phyloP scores from a whole-genome alignment of 192 early-diverging fungal genomes.

The Entomortierella parvispora region DNA sequence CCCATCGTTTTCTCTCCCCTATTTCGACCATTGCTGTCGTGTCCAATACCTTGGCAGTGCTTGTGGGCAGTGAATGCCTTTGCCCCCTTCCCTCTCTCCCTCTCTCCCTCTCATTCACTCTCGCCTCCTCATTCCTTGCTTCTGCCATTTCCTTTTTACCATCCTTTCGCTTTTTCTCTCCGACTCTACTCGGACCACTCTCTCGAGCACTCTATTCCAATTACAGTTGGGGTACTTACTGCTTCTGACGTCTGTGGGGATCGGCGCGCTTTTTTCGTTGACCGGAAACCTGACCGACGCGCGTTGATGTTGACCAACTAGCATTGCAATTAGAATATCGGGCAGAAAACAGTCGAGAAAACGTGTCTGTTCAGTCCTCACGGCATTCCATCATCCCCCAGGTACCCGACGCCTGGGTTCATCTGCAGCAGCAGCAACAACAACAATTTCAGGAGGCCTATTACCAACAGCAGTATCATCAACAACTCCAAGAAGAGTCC shows the following conservation, averaged over 20 bases:
- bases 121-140: background rate
- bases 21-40: background rate
- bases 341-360: conserved; percentile 14
- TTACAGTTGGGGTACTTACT: background rate
- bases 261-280: background rate
- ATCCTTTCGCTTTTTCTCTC: too few relatives aligned
- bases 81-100: too few relatives aligned
- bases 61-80: too few relatives aligned
- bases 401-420: conserved; percentile 23
- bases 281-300: background rate
- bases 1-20: background rate
- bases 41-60: too few relatives aligned
- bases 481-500: conserved; percentile 3
- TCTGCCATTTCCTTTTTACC: background rate
- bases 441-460: conserved; percentile 14
- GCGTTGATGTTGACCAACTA: too few relatives aligned
- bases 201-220: too few relatives aligned
- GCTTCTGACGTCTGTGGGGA: background rate
- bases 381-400: conserved; percentile 16
- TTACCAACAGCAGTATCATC: conserved; percentile 19
- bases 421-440: background rate
- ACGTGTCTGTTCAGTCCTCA: conserved; percentile 29
- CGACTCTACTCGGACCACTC: background rate
- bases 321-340: conserved; percentile 18
- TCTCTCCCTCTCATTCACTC: background rate